Evolutionary conservation across 2,329 filamentous ascomycete genomes (phyloP), one percentile per base, ranked within the genome.

Genomic region (Colletotrichum navitas): DNA sequence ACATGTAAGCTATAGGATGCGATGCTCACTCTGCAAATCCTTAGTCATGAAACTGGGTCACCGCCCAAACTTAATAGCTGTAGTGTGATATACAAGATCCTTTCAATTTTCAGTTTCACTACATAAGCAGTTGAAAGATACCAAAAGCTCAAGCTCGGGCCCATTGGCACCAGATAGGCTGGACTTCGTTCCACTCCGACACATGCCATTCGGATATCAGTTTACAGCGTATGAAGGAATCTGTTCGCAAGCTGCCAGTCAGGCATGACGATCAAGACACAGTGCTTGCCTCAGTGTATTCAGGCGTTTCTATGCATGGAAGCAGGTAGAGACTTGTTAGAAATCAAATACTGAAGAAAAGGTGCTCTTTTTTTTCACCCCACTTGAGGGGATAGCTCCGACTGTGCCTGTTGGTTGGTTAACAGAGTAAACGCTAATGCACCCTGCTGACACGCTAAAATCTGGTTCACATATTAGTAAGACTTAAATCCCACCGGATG

Each of bases 361-460:
- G n/a, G n/a, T n/a, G n/a, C n/a, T n/a, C n/a, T n/a, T n/a, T n/a
- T n/a, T n/a, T n/a, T n/a, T n/a, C n/a, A n/a, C n/a, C n/a, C n/a
- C n/a, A n/a, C n/a, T n/a, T n/a, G n/a, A 29, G 62, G 56, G 56
- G 39, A 62, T 24, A 26, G 16, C 21, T 32, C 14, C 24, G 21
- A 43, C 1, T 10, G 21, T n/a, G 12, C 32, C 8, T 32, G 21
- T 26, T n/a, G 55, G 45, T 71, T 71, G 41, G 68, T 51, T 32
- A 18, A 26, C 49, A 41, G 18, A n/a, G 12, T 21, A 10, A 63
- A 68, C 68, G 63, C 68, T 71, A 68, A 71, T 67, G 68, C 68
- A 71, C 34, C 26, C 63, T 71, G 68, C 68, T 71, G 68, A 71
- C 68, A 21, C 63, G 56, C 47, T 62, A 63, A 63, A 70, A 26